These are phyloP conservation scores for Juncus effusus DNA, from an alignment of 176 grass and related monocot species.

Conservation along the genomic window DNA sequence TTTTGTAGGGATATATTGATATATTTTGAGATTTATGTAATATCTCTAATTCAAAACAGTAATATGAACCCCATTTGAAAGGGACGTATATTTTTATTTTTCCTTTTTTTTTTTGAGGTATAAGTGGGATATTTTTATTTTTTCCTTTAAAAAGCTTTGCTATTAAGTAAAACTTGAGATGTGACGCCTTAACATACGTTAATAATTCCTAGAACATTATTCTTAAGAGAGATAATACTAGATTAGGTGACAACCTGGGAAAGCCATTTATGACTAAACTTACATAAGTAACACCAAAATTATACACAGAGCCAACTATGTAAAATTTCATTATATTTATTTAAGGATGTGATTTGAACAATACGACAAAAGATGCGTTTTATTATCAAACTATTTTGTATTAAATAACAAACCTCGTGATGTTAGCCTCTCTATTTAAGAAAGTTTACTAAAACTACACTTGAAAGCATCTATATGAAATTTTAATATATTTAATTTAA, in stretches of 20 bases:
- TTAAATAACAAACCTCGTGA: not conserved
- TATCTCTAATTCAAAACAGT: too few relatives aligned
- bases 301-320: too few relatives aligned
- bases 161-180: conserved; percentile 5
- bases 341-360: conserved; percentile 8
- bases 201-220: too few relatives aligned
- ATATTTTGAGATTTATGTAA: too few relatives aligned
- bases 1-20: too few relatives aligned
- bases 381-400: not conserved
- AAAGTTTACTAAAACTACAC: not conserved
- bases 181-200: not conserved
- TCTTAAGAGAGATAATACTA: conserved; percentile 9
- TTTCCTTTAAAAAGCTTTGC: too few relatives aligned
- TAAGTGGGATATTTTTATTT: too few relatives aligned
- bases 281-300: too few relatives aligned
- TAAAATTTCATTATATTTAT: not conserved
- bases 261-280: too few relatives aligned
- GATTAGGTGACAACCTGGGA: not conserved
- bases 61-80: too few relatives aligned
- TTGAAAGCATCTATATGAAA: not conserved
- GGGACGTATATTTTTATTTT: too few relatives aligned
- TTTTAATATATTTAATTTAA: not conserved
- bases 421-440: not conserved
- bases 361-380: not conserved
- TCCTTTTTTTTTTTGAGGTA: too few relatives aligned